Evolutionary conservation across 2,329 filamentous ascomycete genomes (phyloP), one percentile per base, ranked within the genome.

Genomic region (Penicillium glabrum): DNA sequence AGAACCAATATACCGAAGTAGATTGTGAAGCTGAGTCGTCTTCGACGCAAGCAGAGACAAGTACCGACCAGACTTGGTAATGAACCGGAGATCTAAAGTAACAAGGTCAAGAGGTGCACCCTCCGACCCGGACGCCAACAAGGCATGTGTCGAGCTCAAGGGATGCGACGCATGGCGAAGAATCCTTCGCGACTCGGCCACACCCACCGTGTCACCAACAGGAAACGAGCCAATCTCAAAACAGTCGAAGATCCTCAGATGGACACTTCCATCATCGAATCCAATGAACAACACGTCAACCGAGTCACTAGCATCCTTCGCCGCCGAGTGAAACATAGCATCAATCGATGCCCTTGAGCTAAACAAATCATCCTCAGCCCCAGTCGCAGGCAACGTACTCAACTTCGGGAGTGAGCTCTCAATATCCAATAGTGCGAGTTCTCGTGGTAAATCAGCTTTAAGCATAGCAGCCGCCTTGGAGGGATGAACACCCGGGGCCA

Each of bases 1-100:
- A 70, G 96, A 91, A 54, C 86, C 86, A 45, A 96, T 83, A 69
- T 99, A 98, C 48, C 91, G 83, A 8, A 97, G 78, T 13, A 98
- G 75, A 61, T 95, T 96, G 66, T 96, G 91, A 16, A 98, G 76
- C 44, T 91, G 90, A 0, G 93, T 96, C 5, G 91, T 89, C 67
- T 96, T 96, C 16, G 89, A 91, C 0, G 93, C 89, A 13, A 98
- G 81, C 5, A 96, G 81, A 27, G 93, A 90, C 2, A 98, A 79
- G 67, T 96, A 90, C 54, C 92, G 85, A 3, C 90, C 90, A 0
- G 76, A 78, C 14, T 87, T 87, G 3, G 87, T 86, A 47, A 96
- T 85, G 68, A 96, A 96, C 0, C 88, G 86, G n/a, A 96, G 79
- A 64, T 96, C 90, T 70, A 96, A 84, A 1, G 89, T 89, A 0